A percentile compares a stretch with the other conserved stretches of the same genome.
These are phyloP conservation scores for Mitragyna speciosa DNA, from an alignment of 257 asterid species.

Conservation along the genomic window DNA sequence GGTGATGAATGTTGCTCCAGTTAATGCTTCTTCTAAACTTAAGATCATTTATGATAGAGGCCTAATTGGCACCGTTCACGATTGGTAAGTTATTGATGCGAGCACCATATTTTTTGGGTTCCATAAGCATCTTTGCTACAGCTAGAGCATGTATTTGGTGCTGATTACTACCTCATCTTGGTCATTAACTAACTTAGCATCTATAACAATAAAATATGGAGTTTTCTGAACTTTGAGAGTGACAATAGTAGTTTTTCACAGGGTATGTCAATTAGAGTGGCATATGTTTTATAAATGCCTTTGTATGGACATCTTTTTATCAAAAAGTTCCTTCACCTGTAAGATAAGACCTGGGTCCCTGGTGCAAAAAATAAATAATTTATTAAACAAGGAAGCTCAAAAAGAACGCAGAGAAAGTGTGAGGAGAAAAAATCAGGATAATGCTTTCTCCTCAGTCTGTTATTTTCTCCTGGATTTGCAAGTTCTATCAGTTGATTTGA, in stretches of 20 bases:
- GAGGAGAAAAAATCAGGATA: no score
- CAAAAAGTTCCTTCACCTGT: not conserved
- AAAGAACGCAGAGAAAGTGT: no score
- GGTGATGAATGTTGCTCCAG: constrained; percentile 96
- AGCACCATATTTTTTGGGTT: constrained; percentile 2
- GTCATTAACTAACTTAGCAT: not conserved
- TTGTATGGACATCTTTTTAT: not conserved
- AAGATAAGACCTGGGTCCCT: no score
- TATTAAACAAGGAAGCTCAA: no score
- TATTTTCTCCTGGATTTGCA: not conserved
- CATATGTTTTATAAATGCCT: not conserved
- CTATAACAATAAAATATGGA: not conserved
- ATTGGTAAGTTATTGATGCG: constrained; percentile 50
- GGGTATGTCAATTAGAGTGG: not conserved
- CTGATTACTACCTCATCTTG: not conserved
- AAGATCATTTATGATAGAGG: constrained; percentile 88
- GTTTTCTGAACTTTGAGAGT: not conserved
- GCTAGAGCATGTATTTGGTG: not conserved
- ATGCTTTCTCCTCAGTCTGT: not conserved
- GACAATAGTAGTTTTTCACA: not conserved
- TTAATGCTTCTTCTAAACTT: constrained; percentile 58
- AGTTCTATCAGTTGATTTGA: not conserved
- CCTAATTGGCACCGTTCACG: constrained; percentile 86
- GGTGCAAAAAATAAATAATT: no score
- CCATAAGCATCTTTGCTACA: not conserved